Evolutionary conservation across 1,139 yeast species (phyloP), one percentile per base, ranked within the genome.

Genomic region (Yarrowia galli): DNA sequence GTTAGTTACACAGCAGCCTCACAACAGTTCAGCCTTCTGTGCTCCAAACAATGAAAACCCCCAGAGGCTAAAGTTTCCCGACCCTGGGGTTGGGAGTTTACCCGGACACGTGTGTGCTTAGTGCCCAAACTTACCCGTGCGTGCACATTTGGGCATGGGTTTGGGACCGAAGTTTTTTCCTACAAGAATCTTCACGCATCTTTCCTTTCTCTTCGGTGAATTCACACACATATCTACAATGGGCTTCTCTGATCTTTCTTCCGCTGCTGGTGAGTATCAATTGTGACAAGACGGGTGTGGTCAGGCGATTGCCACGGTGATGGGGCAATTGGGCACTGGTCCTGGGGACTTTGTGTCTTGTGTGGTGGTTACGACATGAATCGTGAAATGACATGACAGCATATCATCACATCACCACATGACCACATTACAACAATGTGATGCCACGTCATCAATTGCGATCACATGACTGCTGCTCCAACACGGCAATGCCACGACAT

Each of bases 201-300:
- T 42, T 51, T 65, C 61, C 25, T 45, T 65, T 53, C 58, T 64
- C 49, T 53, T 43, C 42, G 48, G 61, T 45, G 61, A 51, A 51
- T 53, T 53, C 67, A 61, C 54, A 61, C 54, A 67, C 40, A 36
- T 20, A 58, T 43, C 60, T 42, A 72, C 65, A 74, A 78, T 78
- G 80, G 79, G 79, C 72, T 80, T 80, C 76, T 77, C 81, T 70
- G 80, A 80, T 75, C 80, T 80, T 70, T 71, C 81, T 73, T 74
- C 83, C 72, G 79, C 80, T 73, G 73, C 80, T 70, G 83, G 80
- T 77, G 74, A 38, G 79, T 74, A 58, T 43, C 51, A 43, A 58
- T 56, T 20, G 51, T 8, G 22, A 32, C 20, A 12, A 23, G 28
- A 6, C n/a, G 53, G n/a, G 22, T 7, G 38, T 6, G 16, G 16